Conservation (phyloP, 768 basidiomycete genomes). For the Russula foetens region DNA sequence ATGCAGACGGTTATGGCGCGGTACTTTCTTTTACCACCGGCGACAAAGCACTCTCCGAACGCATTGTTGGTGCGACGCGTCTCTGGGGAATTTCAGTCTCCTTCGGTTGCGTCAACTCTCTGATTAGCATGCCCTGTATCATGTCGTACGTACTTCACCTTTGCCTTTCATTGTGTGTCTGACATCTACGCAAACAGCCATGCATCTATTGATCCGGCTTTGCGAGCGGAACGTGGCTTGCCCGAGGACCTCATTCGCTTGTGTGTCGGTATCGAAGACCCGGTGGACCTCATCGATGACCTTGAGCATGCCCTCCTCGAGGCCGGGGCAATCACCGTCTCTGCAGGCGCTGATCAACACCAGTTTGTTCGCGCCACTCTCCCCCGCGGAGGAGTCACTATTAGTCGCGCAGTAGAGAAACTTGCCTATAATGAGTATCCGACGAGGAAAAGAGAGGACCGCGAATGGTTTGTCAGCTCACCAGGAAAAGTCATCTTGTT, state of each 20-base stretch:
- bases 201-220: slow-evolving; percentile 93
- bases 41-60: slow-evolving; percentile 82
- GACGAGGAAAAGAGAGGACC: slow-evolving; percentile 27
- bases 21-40: slow-evolving; percentile 94
- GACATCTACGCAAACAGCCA: slow-evolving; percentile 45
- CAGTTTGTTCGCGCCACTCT: slow-evolving; percentile 41
- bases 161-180: slow-evolving; percentile 5
- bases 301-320: slow-evolving; percentile 88
- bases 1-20: slow-evolving; percentile 87
- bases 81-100: slow-evolving; percentile 98
- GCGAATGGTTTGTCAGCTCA: slow-evolving; percentile 85
- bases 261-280: slow-evolving; percentile 97
- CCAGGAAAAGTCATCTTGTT: slow-evolving; percentile 98
- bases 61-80: slow-evolving; percentile 85
- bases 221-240: slow-evolving; percentile 91
- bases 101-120: slow-evolving; percentile 95
- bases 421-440: slow-evolving; percentile 38
- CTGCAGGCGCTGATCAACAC: slow-evolving; percentile 38
- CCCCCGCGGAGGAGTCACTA: slow-evolving; percentile 27
- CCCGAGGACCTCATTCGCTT: slow-evolving; percentile 98
- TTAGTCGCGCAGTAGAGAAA: slow-evolving; percentile 61
- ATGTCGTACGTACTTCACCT: slow-evolving; percentile 78
- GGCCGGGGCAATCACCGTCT: slow-evolving; percentile 74
- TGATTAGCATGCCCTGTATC: slow-evolving; percentile 98
- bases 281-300: slow-evolving; percentile 88